Evolutionary conservation across 495 filamentous ascomycete species (phyloP).

Genomic region (Cudoniella acicularis): DNA sequence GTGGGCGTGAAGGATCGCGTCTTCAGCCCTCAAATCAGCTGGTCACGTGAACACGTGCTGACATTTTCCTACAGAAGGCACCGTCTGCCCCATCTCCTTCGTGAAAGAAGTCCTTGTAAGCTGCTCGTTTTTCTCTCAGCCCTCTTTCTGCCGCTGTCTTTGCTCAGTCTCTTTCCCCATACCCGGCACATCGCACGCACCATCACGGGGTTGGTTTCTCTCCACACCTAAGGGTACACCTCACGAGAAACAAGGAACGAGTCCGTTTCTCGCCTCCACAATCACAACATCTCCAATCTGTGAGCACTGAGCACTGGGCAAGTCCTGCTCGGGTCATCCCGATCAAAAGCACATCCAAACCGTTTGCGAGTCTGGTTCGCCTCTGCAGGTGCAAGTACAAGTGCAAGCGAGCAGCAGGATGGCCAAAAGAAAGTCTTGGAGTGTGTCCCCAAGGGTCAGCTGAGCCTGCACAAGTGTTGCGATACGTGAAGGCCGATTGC

Average conservation of each 20-base stretch:
- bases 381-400: neutral
- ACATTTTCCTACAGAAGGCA: constrained; percentile 50
- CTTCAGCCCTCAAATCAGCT: neutral
- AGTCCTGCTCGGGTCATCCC: neutral
- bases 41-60: constrained; percentile 13
- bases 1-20: too few relatives aligned
- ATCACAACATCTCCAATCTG: neutral
- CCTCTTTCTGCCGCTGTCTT: neutral
- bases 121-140: constrained; percentile 6
- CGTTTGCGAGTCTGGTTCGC: neutral
- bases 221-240: neutral
- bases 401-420: neutral
- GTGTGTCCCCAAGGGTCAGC: neutral
- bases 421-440: neutral
- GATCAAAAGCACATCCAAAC: neutral
- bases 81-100: constrained; percentile 67
- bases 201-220: neutral
- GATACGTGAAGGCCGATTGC: neutral
- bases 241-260: too few relatives aligned
- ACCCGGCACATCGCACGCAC: too few relatives aligned
- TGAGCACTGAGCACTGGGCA: too few relatives aligned
- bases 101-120: constrained; percentile 69
- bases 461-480: constrained; percentile 2
- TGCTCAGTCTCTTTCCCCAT: neutral
- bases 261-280: neutral